Conservation (phyloP, 1,284 basidiomycete species). For the Pseudozyma hubeiensis region DNA sequence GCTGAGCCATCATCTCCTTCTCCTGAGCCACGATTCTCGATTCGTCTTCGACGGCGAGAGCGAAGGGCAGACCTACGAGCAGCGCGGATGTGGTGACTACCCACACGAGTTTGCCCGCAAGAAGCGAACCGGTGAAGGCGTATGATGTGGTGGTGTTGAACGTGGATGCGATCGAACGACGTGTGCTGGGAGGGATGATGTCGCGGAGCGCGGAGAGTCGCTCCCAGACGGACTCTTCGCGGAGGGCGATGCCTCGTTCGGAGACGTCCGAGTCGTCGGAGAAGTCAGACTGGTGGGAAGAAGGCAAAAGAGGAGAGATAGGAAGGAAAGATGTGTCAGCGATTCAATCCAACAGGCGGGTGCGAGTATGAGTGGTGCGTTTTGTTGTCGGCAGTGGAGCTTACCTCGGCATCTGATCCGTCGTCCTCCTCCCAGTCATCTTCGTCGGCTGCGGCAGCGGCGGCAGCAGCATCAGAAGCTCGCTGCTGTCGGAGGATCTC, state of each 20-base stretch:
- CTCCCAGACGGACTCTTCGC: conserved; percentile 83
- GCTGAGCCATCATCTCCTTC: conserved; percentile 91
- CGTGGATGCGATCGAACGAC: conserved; percentile 78
- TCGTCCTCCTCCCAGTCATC: conserved; percentile 48
- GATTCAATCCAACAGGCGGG: neutral
- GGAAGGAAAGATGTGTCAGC: neutral
- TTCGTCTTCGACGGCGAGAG: conserved; percentile 93
- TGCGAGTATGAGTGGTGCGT: neutral
- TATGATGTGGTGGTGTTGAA: conserved; percentile 75
- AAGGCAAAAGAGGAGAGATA: neutral
- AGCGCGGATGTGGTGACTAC: conserved; percentile 92
- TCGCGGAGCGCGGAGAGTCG: conserved; percentile 90
- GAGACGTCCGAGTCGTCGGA: conserved; percentile 60
- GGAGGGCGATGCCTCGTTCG: conserved; percentile 57
- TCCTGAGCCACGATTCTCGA: conserved; percentile 93
- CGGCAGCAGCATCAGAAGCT: conserved; percentile 23
- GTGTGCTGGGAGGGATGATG: conserved; percentile 90
- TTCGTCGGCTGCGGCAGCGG: conserved; percentile 35
- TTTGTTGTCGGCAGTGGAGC: too few relatives aligned
- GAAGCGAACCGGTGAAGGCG: conserved; percentile 75
- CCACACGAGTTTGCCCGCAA: conserved; percentile 91
- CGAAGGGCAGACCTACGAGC: conserved; percentile 90
- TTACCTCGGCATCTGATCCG: conserved; percentile 47
- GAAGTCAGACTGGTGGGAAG: conserved; percentile 39
- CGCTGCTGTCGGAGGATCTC: conserved; percentile 52